phyloP scores from a whole-genome alignment of 2,329 filamentous ascomycete genomes.

The Botrytis sinoallii region DNA sequence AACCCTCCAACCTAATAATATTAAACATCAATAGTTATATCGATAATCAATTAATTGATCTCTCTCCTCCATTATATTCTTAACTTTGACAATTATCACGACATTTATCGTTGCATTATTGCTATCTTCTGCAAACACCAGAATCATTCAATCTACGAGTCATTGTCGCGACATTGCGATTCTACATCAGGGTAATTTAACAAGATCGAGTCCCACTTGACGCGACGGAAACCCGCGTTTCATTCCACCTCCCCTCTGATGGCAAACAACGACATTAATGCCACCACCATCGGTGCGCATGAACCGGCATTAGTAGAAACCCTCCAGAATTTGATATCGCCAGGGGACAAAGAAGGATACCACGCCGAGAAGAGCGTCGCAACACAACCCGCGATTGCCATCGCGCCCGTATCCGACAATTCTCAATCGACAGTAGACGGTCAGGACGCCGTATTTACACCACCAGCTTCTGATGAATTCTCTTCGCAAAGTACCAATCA shows the following conservation, averaged over 20 bases:
- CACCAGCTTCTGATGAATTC: slow-evolving; percentile 38
- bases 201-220: slow-evolving; percentile 23
- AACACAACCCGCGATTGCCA: slow-evolving; percentile 13
- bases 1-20: slow-evolving; percentile 3
- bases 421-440: slow-evolving; percentile 46
- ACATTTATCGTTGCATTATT: slow-evolving; percentile 6
- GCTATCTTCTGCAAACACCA: slow-evolving; percentile 31
- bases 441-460: slow-evolving; percentile 42
- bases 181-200: slow-evolving; percentile 24
- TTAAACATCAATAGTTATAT: not conserved
- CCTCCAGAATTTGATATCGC: slow-evolving; percentile 13
- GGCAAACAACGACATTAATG: slow-evolving; percentile 29
- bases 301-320: slow-evolving; percentile 4
- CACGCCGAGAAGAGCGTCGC: not conserved
- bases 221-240: slow-evolving; percentile 31
- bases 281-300: slow-evolving; percentile 22
- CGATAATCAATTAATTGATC: not conserved
- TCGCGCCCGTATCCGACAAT: slow-evolving; percentile 40
- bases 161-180: slow-evolving; percentile 20
- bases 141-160: slow-evolving; percentile 23
- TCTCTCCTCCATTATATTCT: not conserved
- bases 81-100: not conserved
- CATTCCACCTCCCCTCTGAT: slow-evolving; percentile 22
- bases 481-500: slow-evolving; percentile 43
- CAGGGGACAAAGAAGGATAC: not conserved